Conservation (phyloP, 208 protist genomes). For the Porcisia hertigi region DNA sequence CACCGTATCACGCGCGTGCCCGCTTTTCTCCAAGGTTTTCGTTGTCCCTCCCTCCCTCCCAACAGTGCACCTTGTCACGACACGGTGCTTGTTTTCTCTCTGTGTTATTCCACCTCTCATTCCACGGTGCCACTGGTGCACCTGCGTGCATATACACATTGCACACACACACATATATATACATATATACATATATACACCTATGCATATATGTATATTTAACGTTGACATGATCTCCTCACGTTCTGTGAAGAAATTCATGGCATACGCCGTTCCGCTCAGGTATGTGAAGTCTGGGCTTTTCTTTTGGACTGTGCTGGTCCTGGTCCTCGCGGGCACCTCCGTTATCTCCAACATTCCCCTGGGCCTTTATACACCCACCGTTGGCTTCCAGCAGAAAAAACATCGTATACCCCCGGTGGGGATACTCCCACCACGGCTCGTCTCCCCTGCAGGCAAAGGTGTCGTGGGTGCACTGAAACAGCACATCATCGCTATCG, state of each 20-base stretch:
- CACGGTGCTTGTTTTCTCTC: neutral
- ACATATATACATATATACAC: neutral
- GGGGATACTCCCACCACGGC: too few relatives aligned
- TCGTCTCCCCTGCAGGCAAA: neutral
- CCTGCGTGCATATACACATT: neutral
- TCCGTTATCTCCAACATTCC: conserved; percentile 19
- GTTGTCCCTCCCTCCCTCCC: neutral
- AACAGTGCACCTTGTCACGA: neutral
- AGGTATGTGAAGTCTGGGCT: conserved; percentile 10
- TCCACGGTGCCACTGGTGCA: too few relatives aligned
- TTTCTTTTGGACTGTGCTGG: conserved; percentile 23
- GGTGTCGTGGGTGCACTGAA: neutral
- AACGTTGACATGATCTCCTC: neutral
- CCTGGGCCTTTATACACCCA: conserved; percentile 25
- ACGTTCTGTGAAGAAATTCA: neutral
- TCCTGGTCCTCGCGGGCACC: conserved; percentile 15
- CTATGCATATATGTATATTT: neutral
- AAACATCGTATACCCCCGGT: conserved; percentile 10
- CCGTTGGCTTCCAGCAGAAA: conserved; percentile 19
- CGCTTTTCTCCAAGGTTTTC: too few relatives aligned
- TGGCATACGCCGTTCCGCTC: conserved; percentile 9
- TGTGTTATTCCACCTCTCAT: neutral
- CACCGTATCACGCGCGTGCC: neutral
- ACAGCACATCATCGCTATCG: conserved; percentile 52
- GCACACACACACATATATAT: neutral